A percentile compares a stretch with the other conserved stretches of the same genome.
Evolutionary conservation across 192 early-diverging fungal species (phyloP).

Genomic region (Entomortierella parvispora): DNA sequence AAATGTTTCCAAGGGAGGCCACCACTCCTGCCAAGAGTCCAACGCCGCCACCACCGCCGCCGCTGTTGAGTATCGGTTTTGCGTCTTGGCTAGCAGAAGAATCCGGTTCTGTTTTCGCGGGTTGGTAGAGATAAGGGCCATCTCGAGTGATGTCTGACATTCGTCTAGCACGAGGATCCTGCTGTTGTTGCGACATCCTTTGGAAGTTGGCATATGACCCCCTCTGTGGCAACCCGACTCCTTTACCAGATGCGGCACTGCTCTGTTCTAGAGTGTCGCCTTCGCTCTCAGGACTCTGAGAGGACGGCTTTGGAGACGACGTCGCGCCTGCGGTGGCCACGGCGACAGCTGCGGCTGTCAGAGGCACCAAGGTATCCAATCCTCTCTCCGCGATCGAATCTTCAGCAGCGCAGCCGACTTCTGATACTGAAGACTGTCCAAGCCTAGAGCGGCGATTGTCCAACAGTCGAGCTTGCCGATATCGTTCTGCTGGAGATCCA

Average conservation of each 20-base stretch:
- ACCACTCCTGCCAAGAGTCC: constrained; percentile 22
- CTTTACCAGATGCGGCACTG: too few species aligned
- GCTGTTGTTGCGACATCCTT: constrained; percentile 38
- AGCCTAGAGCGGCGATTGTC: constrained; percentile 12
- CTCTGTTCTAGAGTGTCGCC: neutral
- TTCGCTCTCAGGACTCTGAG: constrained; percentile 1
- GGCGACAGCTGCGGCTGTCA: neutral
- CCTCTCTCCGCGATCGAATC: constrained; percentile 9
- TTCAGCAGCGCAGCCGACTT: neutral
- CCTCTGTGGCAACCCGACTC: constrained; percentile 7
- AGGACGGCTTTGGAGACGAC: neutral
- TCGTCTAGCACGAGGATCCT: constrained; percentile 33
- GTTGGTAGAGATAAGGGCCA: constrained; percentile 43
- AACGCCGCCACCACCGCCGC: neutral
- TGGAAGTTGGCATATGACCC: constrained; percentile 43
- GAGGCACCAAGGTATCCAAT: neutral
- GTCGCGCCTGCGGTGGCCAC: neutral
- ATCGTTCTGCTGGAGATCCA: constrained; percentile 38
- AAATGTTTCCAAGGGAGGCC: constrained; percentile 16
- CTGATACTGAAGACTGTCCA: neutral
- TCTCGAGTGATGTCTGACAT: constrained; percentile 49
- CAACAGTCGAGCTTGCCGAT: constrained; percentile 25
- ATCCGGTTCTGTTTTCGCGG: constrained; percentile 4
- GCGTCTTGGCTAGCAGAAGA: neutral
- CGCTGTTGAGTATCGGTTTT: too few species aligned